phyloP scores from a whole-genome alignment of 805 yeast genomes.

The Maudiozyma turicensis region DNA sequence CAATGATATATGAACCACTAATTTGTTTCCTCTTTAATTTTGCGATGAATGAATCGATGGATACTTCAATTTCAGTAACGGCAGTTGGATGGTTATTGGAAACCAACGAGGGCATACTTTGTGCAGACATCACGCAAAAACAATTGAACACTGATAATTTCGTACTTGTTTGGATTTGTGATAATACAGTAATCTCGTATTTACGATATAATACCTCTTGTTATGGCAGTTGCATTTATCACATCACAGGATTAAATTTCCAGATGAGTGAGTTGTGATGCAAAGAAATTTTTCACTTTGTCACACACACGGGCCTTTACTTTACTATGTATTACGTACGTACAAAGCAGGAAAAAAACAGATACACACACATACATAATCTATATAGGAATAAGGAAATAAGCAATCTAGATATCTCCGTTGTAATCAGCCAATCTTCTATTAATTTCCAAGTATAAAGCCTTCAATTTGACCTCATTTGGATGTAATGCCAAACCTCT shows the following conservation, averaged over 20 bases:
- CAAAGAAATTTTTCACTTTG: too few species aligned
- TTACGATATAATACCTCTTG: too few species aligned
- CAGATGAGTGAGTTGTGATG: too few species aligned
- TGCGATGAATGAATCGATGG: constrained; percentile 37
- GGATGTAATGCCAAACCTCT: constrained; percentile 62
- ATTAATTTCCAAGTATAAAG: constrained; percentile 18
- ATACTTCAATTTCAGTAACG: constrained; percentile 30
- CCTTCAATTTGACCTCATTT: constrained; percentile 32
- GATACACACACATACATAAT: background rate
- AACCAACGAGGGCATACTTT: constrained; percentile 2
- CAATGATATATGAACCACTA: constrained; percentile 70
- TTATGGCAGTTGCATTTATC: too few species aligned
- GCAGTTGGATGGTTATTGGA: background rate
- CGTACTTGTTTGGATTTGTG: too few species aligned
- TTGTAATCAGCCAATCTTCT: constrained; percentile 23
- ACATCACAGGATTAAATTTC: too few species aligned
- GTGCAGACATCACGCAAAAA: constrained; percentile 6
- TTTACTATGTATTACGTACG: too few species aligned
- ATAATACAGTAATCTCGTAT: too few species aligned
- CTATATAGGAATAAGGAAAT: background rate
- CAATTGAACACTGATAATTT: too few species aligned
- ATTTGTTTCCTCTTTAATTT: constrained; percentile 78
- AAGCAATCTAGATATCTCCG: constrained; percentile 19
- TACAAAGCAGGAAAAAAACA: background rate
- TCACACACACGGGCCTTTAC: too few species aligned